Conservation (phyloP, 1,284 basidiomycete genomes). For the Tausonia pullulans region DNA sequence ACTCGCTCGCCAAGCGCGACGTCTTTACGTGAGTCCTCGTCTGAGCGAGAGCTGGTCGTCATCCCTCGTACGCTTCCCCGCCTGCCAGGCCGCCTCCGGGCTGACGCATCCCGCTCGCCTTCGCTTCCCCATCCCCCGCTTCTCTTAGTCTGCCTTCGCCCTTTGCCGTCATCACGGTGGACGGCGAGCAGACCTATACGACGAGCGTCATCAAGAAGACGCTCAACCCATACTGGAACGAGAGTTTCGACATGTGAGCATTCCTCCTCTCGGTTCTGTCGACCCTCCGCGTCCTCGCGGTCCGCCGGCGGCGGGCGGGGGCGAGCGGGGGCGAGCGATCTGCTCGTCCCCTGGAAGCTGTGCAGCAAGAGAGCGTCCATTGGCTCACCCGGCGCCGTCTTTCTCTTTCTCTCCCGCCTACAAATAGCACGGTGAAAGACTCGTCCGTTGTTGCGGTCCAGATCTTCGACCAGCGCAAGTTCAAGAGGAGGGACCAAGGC, state of each 20-base stretch:
- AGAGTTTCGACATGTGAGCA: constrained; percentile 72
- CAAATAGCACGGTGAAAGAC: constrained; percentile 65
- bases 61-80: background rate
- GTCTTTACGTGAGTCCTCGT: constrained; percentile 44
- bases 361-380: too few relatives aligned
- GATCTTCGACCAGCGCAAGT: constrained; percentile 94
- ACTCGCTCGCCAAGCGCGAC: constrained; percentile 77
- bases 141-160: constrained; percentile 71
- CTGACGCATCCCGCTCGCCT: background rate
- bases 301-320: too few relatives aligned
- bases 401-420: constrained; percentile 19
- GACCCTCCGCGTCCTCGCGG: background rate
- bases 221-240: constrained; percentile 87
- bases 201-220: constrained; percentile 77
- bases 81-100: background rate
- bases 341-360: too few relatives aligned
- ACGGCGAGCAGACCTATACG: constrained; percentile 86
- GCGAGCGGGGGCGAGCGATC: too few relatives aligned
- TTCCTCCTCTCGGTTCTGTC: background rate
- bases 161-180: constrained; percentile 88
- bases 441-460: constrained; percentile 85
- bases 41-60: background rate
- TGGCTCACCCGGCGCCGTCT: too few relatives aligned
- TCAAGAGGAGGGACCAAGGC: constrained; percentile 88
- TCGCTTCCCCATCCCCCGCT: background rate